A percentile compares a stretch with the other conserved stretches of the same genome.
Evolutionary conservation across 2,329 filamentous ascomycete species (phyloP).

Genomic region (Talaromyces sp.): DNA sequence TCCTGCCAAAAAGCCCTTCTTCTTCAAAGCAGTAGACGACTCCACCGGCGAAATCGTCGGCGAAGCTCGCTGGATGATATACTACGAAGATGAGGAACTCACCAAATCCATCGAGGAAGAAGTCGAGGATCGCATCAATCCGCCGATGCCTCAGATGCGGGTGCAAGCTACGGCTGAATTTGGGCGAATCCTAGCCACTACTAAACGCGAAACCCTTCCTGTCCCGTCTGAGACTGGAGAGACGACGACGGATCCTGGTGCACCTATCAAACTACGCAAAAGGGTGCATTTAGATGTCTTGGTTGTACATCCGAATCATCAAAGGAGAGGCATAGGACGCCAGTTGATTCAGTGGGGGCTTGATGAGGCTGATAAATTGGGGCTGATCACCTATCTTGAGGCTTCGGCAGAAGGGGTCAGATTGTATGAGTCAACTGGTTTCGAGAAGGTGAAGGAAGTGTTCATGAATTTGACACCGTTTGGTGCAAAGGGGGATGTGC

Average conservation of each 20-base stretch:
- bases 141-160: constrained; percentile 8
- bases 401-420: constrained; percentile 34
- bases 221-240: background rate
- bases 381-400: constrained; percentile 39
- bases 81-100: constrained; percentile 12
- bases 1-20: background rate
- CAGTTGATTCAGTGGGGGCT: constrained; percentile 36
- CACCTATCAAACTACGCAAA: constrained; percentile 8
- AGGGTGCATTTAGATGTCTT: constrained; percentile 13
- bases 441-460: constrained; percentile 9
- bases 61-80: constrained; percentile 13
- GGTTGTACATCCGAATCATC: constrained; percentile 28
- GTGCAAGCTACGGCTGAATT: background rate
- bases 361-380: constrained; percentile 30
- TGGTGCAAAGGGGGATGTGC: background rate
- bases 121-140: background rate
- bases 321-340: constrained; percentile 35
- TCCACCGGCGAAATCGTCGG: constrained; percentile 13
- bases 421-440: constrained; percentile 34
- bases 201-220: background rate
- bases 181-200: background rate
- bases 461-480: constrained; percentile 8
- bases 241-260: background rate
- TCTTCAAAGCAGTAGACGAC: constrained; percentile 17
- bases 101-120: constrained; percentile 17